phyloP scores from a whole-genome alignment of 2,329 filamentous ascomycete genomes.

The Nigrograna mackinnonii region DNA sequence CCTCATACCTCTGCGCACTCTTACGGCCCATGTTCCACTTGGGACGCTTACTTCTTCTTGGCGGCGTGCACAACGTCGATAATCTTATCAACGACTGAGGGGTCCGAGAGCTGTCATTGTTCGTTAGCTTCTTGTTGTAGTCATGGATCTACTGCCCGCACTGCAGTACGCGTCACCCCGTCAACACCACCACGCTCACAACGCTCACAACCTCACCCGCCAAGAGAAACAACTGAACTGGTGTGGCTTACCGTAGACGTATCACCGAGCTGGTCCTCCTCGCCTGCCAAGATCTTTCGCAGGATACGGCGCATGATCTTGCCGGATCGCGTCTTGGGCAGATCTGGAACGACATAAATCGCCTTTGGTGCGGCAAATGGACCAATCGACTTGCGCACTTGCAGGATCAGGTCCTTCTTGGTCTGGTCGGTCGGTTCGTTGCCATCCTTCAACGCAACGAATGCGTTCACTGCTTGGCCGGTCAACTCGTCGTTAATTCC shows the following conservation, averaged over 20 bases:
- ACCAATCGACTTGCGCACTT: conserved; percentile 96
- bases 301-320: conserved; percentile 99
- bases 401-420: conserved; percentile 90
- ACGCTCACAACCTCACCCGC: neutral
- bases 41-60: conserved; percentile 45
- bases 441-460: conserved; percentile 88
- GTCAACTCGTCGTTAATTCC: conserved; percentile 92
- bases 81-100: conserved; percentile 85
- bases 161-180: conserved; percentile 32
- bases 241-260: conserved; percentile 74
- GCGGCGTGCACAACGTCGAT: conserved; percentile 76
- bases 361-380: conserved; percentile 96
- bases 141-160: no score
- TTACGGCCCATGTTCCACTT: neutral
- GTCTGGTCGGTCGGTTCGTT: conserved; percentile 77
- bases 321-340: conserved; percentile 95
- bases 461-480: conserved; percentile 95
- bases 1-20: neutral
- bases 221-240: conserved; percentile 1
- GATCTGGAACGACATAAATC: conserved; percentile 86
- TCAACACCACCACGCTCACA: conserved; percentile 11
- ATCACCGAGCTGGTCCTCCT: conserved; percentile 96
- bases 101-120: conserved; percentile 75
- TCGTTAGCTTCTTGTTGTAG: conserved; percentile 33
- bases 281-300: conserved; percentile 94